A percentile compares a stretch with the other conserved stretches of the same genome.
Conservation (phyloP, 306 rosid genomes). For the Amphicarpaea edgeworthii region DNA sequence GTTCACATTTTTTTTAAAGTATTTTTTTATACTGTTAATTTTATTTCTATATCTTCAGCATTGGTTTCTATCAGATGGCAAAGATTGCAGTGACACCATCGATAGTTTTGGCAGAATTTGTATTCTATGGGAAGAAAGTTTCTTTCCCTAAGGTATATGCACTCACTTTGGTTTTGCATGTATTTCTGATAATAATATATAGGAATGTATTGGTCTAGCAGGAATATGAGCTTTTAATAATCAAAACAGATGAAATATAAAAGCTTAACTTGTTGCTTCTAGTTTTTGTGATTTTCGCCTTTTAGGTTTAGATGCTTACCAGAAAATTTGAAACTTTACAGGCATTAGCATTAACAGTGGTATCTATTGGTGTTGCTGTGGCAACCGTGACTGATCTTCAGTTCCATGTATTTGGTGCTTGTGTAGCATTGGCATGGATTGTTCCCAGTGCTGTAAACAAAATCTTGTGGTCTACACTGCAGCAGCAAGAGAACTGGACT, state of each 20-base stretch:
- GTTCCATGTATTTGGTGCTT: constrained; percentile 80
- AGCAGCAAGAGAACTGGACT: constrained; percentile 91
- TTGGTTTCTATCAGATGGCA: constrained; percentile 97
- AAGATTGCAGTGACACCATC: constrained; percentile 94
- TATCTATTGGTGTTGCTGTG: constrained; percentile 82
- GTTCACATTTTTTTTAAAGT: constrained; percentile 29
- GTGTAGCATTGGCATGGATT: constrained; percentile 84
- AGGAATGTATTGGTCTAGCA: neutral
- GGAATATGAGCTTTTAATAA: constrained; percentile 27
- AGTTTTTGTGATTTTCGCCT: neutral
- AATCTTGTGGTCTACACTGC: constrained; percentile 87
- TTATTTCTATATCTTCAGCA: constrained; percentile 67
- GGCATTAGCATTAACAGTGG: constrained; percentile 74
- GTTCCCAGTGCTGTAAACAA: constrained; percentile 72
- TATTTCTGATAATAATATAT: constrained; percentile 1
- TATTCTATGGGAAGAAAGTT: constrained; percentile 74
- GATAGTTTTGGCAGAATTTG: constrained; percentile 84
- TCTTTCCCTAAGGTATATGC: constrained; percentile 70
- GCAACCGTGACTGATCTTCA: constrained; percentile 88
- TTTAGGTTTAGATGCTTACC: neutral
- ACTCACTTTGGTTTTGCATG: constrained; percentile 38
- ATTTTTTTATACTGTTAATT: constrained; percentile 37
- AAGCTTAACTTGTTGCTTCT: too few relatives aligned
- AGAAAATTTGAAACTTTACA: constrained; percentile 53
- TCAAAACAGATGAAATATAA: neutral